A percentile compares a stretch with the other conserved stretches of the same genome.
Conservation (phyloP, 2,329 filamentous ascomycete species). For the Rosellinia necatrix region DNA sequence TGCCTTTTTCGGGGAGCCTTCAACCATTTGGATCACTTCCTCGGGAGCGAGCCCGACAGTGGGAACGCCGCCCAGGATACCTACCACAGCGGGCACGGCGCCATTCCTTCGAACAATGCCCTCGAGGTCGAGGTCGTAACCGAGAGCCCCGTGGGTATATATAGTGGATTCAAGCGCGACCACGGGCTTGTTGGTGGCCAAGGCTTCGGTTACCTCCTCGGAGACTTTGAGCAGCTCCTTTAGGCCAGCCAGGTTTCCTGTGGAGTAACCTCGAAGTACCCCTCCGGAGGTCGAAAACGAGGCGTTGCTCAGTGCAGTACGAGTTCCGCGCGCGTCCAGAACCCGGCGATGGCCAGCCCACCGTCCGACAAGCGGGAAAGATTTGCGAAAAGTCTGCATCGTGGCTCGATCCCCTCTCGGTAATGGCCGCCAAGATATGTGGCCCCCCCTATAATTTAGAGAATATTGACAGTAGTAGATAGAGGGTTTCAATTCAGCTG, state of each 20-base stretch:
- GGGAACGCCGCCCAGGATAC: slow-evolving; percentile 81
- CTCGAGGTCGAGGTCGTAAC: slow-evolving; percentile 74
- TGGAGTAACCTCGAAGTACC: slow-evolving; percentile 16
- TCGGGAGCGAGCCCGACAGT: slow-evolving; percentile 75
- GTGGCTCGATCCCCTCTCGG: not conserved
- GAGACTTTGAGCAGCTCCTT: slow-evolving; percentile 68
- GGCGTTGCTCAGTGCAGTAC: not conserved
- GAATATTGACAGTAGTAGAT: not conserved
- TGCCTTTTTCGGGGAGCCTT: slow-evolving; percentile 74
- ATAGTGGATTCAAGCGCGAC: slow-evolving; percentile 96
- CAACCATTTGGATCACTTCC: slow-evolving; percentile 75
- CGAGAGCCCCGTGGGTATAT: slow-evolving; percentile 90
- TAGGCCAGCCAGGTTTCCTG: slow-evolving; percentile 38
- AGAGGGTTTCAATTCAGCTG: not conserved
- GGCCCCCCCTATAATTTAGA: not conserved
- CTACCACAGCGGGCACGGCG: slow-evolving; percentile 87
- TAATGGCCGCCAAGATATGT: not conserved
- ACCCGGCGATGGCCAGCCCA: slow-evolving; percentile 11
- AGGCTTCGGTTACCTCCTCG: slow-evolving; percentile 79
- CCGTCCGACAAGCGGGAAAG: slow-evolving; percentile 16
- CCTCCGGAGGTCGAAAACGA: slow-evolving; percentile 26
- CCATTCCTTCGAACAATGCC: slow-evolving; percentile 80
- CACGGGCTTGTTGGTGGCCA: slow-evolving; percentile 76
- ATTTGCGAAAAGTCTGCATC: slow-evolving; percentile 28
- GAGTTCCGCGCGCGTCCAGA: slow-evolving; percentile 1